These are phyloP conservation scores for Zymoseptoria brevis DNA, from an alignment of 2,329 filamentous ascomycete genomes.

Conservation along the genomic window DNA sequence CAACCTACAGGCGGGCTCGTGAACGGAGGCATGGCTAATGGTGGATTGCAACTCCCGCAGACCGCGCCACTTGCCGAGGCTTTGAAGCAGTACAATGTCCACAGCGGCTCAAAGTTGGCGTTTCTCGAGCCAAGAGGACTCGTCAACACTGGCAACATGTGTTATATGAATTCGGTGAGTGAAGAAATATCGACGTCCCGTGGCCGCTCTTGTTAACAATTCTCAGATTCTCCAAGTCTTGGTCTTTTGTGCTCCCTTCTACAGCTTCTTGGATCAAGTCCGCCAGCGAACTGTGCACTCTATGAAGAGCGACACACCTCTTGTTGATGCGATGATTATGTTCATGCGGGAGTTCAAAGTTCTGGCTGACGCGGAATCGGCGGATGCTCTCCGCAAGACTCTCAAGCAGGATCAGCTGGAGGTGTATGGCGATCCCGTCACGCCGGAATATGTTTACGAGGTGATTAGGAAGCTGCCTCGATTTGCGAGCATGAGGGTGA, in stretches of 20 bases:
- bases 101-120: constrained; percentile 56
- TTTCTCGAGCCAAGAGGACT: constrained; percentile 90
- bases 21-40: constrained; percentile 20
- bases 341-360: constrained; percentile 89
- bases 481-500: constrained; percentile 84
- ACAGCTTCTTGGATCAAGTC: constrained; percentile 82
- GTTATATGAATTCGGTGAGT: constrained; percentile 98
- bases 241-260: constrained; percentile 88
- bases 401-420: constrained; percentile 80
- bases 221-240: constrained; percentile 84
- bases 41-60: constrained; percentile 34
- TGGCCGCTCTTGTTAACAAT: not conserved
- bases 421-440: constrained; percentile 83
- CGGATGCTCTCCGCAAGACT: constrained; percentile 63
- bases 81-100: constrained; percentile 63
- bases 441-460: constrained; percentile 90
- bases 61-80: constrained; percentile 62
- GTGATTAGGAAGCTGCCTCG: constrained; percentile 78
- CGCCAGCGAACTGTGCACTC: constrained; percentile 76
- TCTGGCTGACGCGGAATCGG: constrained; percentile 67
- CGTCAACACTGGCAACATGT: constrained; percentile 97
- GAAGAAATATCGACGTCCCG: constrained; percentile 1
- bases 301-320: constrained; percentile 89
- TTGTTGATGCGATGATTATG: constrained; percentile 94
- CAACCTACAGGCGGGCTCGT: constrained; percentile 25